phyloP scores from a whole-genome alignment of 257 asterid species.

The Solanum gandarillasii region DNA sequence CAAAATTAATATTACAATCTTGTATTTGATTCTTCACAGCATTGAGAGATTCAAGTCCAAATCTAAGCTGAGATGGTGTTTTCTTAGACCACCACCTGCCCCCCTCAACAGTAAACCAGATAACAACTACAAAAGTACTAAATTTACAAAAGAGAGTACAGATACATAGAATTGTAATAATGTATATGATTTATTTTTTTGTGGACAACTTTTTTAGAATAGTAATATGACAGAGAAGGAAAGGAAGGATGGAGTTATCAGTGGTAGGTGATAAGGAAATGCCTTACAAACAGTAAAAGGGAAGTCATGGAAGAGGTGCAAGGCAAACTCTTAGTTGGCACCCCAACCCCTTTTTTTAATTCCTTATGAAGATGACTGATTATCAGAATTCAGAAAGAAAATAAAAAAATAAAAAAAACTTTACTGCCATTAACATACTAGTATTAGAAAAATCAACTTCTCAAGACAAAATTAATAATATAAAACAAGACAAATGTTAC shows the following conservation, averaged over 20 bases:
- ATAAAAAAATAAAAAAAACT: neutral
- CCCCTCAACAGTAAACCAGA: constrained; percentile 23
- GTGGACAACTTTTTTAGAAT: constrained; percentile 15
- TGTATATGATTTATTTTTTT: neutral
- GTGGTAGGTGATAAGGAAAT: constrained; percentile 61
- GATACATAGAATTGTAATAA: constrained; percentile 31
- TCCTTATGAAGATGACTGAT: constrained; percentile 29
- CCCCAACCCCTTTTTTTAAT: constrained; percentile 4
- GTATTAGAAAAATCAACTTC: neutral
- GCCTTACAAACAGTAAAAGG: constrained; percentile 45
- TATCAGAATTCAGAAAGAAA: neutral
- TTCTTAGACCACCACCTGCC: constrained; percentile 10
- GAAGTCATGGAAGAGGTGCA: constrained; percentile 43
- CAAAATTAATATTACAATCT: constrained; percentile 7
- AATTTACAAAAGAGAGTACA: constrained; percentile 25
- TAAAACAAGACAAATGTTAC: neutral
- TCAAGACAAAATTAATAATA: neutral
- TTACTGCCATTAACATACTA: neutral
- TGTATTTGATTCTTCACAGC: constrained; percentile 14
- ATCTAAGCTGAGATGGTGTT: constrained; percentile 19
- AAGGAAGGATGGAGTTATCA: constrained; percentile 57
- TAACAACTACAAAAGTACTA: constrained; percentile 34
- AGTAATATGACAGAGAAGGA: constrained; percentile 32
- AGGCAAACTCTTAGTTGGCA: constrained; percentile 32
- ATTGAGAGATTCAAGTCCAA: constrained; percentile 24